Conservation (phyloP, 176 grass and related monocot species). For the Olyra latifolia region DNA sequence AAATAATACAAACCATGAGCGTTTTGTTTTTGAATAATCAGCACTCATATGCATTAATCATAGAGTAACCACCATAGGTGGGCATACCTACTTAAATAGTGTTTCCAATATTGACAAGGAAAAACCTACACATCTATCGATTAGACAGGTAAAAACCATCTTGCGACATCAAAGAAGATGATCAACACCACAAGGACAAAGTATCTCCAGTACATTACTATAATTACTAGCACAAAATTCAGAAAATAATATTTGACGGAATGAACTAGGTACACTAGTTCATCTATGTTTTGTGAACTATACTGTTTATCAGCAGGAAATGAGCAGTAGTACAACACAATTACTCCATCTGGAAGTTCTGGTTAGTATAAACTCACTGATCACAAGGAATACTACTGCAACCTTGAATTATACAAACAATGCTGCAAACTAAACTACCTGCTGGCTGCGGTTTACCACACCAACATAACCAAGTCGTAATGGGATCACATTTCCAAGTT, state of each 20-base stretch:
- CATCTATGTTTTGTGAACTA: neutral
- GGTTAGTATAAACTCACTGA: neutral
- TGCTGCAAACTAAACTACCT: slow-evolving; percentile 49
- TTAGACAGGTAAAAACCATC: slow-evolving; percentile 23
- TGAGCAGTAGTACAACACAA: neutral
- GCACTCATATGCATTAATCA: no score
- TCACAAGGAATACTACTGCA: neutral
- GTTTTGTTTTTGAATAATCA: no score
- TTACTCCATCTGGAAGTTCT: neutral
- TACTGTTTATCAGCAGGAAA: slow-evolving; percentile 4
- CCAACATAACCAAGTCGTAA: slow-evolving; percentile 92
- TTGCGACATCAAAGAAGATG: slow-evolving; percentile 3
- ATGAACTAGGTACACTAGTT: slow-evolving; percentile 12
- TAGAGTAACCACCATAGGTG: no score
- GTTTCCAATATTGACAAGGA: no score
- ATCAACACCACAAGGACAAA: neutral
- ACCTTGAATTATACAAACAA: slow-evolving; percentile 8
- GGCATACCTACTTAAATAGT: no score
- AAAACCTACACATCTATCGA: no score
- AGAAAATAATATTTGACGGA: neutral
- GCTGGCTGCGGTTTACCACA: slow-evolving; percentile 85
- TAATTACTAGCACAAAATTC: neutral
- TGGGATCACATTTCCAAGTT: slow-evolving; percentile 95
- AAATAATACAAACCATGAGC: no score
- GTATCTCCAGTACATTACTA: neutral